Conservation (phyloP, 1,139 yeast genomes). For the Diutina catenulata region DNA sequence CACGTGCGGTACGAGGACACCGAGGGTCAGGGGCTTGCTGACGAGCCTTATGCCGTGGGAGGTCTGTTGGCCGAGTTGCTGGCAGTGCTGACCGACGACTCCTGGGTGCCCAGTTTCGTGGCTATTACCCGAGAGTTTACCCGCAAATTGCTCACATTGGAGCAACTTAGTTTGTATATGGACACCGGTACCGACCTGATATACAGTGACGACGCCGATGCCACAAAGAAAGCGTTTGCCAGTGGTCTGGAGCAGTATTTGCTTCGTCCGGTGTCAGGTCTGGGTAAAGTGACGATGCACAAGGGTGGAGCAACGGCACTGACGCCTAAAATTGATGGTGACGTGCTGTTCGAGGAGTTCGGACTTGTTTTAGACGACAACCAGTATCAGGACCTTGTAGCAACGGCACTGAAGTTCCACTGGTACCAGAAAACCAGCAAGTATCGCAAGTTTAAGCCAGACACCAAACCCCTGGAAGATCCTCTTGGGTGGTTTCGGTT, state of each 20-base stretch:
- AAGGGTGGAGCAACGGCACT: slow-evolving; percentile 62
- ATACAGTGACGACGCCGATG: slow-evolving; percentile 30
- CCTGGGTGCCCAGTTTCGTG: slow-evolving; percentile 81
- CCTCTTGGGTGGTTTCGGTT: slow-evolving; percentile 78
- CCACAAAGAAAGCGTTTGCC: neutral
- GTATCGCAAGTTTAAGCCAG: slow-evolving; percentile 64
- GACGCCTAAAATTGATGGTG: slow-evolving; percentile 65
- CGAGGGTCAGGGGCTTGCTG: slow-evolving; percentile 42
- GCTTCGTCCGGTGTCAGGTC: slow-evolving; percentile 80
- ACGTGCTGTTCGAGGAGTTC: slow-evolving; percentile 76
- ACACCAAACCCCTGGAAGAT: slow-evolving; percentile 42
- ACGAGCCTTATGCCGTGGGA: slow-evolving; percentile 73
- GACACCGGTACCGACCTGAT: slow-evolving; percentile 55
- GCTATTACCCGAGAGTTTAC: slow-evolving; percentile 59
- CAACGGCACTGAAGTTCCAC: slow-evolving; percentile 74
- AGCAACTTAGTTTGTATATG: slow-evolving; percentile 75
- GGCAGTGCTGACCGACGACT: slow-evolving; percentile 78
- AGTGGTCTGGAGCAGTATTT: slow-evolving; percentile 44
- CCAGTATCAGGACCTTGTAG: slow-evolving; percentile 73
- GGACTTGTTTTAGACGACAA: slow-evolving; percentile 74
- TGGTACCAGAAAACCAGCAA: slow-evolving; percentile 68
- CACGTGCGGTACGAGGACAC: slow-evolving; percentile 84
- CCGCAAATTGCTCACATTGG: slow-evolving; percentile 66
- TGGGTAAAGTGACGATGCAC: slow-evolving; percentile 71
- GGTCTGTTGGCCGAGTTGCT: slow-evolving; percentile 75